Evolutionary conservation across 1,284 basidiomycete species (phyloP).

Genomic region (Papiliotrema fonsecae): DNA sequence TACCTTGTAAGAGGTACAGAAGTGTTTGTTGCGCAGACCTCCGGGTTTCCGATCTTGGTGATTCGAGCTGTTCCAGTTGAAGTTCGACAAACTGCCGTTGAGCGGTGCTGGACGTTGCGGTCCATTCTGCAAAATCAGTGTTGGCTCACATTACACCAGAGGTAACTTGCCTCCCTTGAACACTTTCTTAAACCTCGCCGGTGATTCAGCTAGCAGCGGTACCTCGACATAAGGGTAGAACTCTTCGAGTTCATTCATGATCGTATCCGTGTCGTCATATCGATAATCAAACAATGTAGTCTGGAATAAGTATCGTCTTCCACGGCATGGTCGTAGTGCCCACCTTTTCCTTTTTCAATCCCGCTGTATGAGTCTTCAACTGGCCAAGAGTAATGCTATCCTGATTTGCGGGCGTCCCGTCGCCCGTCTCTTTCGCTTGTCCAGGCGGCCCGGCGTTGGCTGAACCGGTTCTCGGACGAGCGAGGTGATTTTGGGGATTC

Average conservation of each 20-base stretch:
- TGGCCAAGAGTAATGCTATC: constrained; percentile 37
- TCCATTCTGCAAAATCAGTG: constrained; percentile 9
- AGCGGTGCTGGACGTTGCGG: constrained; percentile 58
- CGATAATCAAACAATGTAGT: constrained; percentile 71
- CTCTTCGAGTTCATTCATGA: constrained; percentile 94
- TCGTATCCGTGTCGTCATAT: constrained; percentile 90
- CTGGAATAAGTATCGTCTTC: background rate
- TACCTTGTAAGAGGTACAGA: constrained; percentile 87
- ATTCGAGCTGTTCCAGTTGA: constrained; percentile 78
- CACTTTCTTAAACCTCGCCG: constrained; percentile 79
- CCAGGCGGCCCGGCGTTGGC: background rate
- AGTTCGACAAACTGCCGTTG: constrained; percentile 65
- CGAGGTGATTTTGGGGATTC: background rate
- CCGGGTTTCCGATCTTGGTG: constrained; percentile 72
- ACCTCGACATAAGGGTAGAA: constrained; percentile 98
- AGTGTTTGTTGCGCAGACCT: constrained; percentile 81
- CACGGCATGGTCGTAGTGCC: background rate
- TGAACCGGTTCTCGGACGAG: constrained; percentile 8
- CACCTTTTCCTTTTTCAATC: constrained; percentile 29
- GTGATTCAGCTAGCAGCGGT: constrained; percentile 80
- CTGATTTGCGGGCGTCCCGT: constrained; percentile 2
- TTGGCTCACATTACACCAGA: background rate
- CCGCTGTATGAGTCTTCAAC: constrained; percentile 25
- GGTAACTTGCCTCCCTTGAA: constrained; percentile 62
- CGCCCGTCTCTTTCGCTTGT: background rate